Percentiles rank a stretch among this genome's conserved stretches.
These are phyloP conservation scores for Tuber brumale DNA, from an alignment of 495 filamentous ascomycete genomes.

Conservation along the genomic window DNA sequence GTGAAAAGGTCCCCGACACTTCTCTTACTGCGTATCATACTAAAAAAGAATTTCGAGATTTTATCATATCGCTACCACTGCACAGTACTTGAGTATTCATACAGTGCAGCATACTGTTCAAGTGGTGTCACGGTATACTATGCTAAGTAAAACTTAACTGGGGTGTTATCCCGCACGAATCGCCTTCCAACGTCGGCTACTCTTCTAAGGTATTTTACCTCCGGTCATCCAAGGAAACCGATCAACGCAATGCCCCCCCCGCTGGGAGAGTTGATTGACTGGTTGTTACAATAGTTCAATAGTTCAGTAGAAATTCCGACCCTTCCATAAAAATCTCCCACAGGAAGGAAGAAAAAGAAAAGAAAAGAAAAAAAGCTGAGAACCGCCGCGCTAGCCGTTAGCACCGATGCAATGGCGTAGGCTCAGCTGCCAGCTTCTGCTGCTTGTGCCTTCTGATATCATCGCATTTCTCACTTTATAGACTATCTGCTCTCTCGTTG, in stretches of 20 bases:
- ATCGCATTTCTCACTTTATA: neutral
- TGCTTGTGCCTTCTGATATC: conserved; percentile 5
- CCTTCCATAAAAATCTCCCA: neutral
- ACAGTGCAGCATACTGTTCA: neutral
- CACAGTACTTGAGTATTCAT: neutral
- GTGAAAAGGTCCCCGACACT: neutral
- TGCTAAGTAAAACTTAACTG: neutral
- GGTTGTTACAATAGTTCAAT: neutral
- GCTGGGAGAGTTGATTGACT: neutral
- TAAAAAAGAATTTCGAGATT: neutral
- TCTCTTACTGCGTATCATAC: neutral
- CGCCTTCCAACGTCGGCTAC: neutral
- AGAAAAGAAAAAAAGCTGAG: neutral
- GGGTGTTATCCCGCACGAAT: neutral
- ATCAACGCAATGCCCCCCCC: neutral
- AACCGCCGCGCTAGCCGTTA: conserved; percentile 1
- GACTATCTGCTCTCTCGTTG: neutral
- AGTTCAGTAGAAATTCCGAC: neutral
- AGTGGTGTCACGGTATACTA: neutral
- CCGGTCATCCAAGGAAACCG: neutral
- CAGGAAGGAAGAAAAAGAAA: too few relatives aligned
- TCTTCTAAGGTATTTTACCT: neutral
- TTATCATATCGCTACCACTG: neutral
- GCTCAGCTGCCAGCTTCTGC: neutral
- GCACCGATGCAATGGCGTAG: conserved; percentile 2